These are phyloP conservation scores for Batkoa obscura DNA, from an alignment of 371 early-diverging fungal species.

Conservation along the genomic window DNA sequence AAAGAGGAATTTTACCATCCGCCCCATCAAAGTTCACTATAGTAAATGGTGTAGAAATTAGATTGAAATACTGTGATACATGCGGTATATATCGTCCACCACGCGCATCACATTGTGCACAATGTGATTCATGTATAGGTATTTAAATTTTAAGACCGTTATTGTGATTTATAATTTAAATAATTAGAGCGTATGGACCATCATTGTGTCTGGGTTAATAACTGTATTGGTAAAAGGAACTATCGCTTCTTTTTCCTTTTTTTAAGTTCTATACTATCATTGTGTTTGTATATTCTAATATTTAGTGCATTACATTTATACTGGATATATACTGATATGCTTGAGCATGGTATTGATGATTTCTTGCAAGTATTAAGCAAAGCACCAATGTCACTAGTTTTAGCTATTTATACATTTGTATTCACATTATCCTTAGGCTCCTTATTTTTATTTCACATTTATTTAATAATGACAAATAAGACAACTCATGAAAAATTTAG, in stretches of 20 bases:
- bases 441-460: conserved; percentile 54
- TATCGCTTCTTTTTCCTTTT: conserved; percentile 61
- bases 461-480: conserved; percentile 40
- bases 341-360: background rate
- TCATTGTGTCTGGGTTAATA: conserved; percentile 88
- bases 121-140: conserved; percentile 83
- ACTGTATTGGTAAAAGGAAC: conserved; percentile 82
- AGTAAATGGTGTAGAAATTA: conserved; percentile 36
- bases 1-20: no score
- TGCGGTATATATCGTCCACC: conserved; percentile 78
- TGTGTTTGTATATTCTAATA: conserved; percentile 27
- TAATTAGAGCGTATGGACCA: conserved; percentile 55
- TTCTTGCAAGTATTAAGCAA: background rate
- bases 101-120: conserved; percentile 65
- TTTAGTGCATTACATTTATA: conserved; percentile 29
- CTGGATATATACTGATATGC: background rate
- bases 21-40: conserved; percentile 23
- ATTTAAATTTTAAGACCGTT: conserved; percentile 6
- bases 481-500: conserved; percentile 77
- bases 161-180: conserved; percentile 4
- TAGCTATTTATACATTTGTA: conserved; percentile 37
- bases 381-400: conserved; percentile 10
- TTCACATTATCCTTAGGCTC: conserved; percentile 42
- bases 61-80: conserved; percentile 73
- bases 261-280: conserved; percentile 10